Percentiles rank a stretch among this genome's conserved stretches.
These are phyloP conservation scores for Nyssa sinensis DNA, from an alignment of 148 eudicot genomes.

Conservation along the genomic window DNA sequence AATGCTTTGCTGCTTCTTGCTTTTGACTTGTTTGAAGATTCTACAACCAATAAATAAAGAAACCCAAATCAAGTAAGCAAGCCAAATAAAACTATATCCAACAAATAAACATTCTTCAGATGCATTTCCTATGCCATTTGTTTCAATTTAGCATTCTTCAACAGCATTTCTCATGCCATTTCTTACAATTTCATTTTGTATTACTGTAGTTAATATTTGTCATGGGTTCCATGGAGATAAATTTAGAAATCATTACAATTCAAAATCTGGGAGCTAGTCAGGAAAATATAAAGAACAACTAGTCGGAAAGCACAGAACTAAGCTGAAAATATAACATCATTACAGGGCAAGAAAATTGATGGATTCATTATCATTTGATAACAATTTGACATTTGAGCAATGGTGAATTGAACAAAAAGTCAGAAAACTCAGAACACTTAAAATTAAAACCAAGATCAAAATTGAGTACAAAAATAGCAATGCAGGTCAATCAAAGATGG, in stretches of 20 bases:
- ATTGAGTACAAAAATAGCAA: not conserved
- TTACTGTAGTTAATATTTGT: not conserved
- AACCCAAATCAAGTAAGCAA: not conserved
- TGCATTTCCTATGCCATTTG: not conserved
- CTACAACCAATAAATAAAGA: constrained; percentile 41
- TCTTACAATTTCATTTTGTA: too few relatives aligned
- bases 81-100: not conserved
- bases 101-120: not conserved
- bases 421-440: not conserved
- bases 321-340: too few relatives aligned
- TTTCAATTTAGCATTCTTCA: not conserved
- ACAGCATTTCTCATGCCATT: not conserved
- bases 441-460: not conserved
- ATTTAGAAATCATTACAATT: not conserved
- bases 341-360: not conserved
- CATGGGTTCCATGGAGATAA: not conserved
- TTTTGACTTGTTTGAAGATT: constrained; percentile 70
- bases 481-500: not conserved
- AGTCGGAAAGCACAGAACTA: not conserved
- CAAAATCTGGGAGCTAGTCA: not conserved
- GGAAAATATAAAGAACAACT: not conserved
- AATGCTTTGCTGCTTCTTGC: constrained; percentile 80
- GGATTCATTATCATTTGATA: not conserved
- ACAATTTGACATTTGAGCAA: too few relatives aligned
- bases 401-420: not conserved